Evolutionary conservation across 805 yeast genomes (phyloP), one percentile per base, ranked within the genome.

Genomic region (Candida tallmaniae): DNA sequence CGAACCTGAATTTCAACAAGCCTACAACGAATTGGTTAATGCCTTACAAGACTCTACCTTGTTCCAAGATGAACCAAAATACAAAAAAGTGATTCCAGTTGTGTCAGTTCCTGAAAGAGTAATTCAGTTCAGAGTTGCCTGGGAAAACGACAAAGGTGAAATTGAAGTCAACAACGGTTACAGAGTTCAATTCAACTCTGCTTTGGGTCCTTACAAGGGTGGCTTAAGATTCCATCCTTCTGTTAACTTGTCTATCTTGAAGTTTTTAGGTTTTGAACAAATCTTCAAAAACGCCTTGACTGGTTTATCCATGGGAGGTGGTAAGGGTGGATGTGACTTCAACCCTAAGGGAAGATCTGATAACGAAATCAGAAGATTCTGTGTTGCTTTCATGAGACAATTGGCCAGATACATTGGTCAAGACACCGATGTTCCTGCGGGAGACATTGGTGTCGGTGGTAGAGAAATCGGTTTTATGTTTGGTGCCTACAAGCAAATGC

Each of bases 1-100:
- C 70, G 97, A 90, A 76, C 97, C 98, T 51, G 98, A 90, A 80
- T 90, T 90, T 73, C 89, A 89, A 70, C 98, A 90, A 78, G 98
- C 98, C 54, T 87, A 83, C 80, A 75, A 84, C 69, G 98, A 90
- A 77, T 79, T 90, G 54, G 77, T 80, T 58, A 70, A 83, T 46
- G 89, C 97, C 42, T 74, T 93, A 54, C 79, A 84, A 67, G 94
- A 85, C 68, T 90, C 97, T 29, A 83, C 95, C 47, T 74, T 90
- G 45, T 90, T 93, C 73, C 70, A 76, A 50, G 76, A 85, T 69
- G 80, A 83, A 61, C 98, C 98, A 53, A 80, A 87, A 62, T 87
- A 87, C 62, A 80, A 83, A 68, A 80, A 79, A 60, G 93, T 86
- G 34, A 74, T 90, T 45, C 87, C 90, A 39, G 88, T 90, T 46